Percentiles rank a stretch among this genome's conserved stretches.
These are phyloP conservation scores for Hordeum pubiflorum DNA, from an alignment of 202 grass and related monocot genomes.

Conservation along the genomic window DNA sequence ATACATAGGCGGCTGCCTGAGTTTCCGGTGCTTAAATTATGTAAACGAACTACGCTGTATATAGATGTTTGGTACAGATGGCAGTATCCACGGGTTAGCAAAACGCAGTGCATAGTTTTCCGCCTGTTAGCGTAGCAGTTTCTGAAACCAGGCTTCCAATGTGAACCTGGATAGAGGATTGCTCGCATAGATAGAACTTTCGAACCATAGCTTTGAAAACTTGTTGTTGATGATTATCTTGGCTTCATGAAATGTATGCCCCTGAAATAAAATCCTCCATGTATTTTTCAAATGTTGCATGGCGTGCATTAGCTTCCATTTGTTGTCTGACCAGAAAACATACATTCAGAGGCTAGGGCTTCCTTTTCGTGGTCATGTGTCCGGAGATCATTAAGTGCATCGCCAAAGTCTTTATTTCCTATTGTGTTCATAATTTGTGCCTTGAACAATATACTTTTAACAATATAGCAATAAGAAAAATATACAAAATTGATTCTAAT, in stretches of 20 bases:
- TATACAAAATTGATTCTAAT: too few species aligned
- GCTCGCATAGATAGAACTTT: slow-evolving; percentile 10
- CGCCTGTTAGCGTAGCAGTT: not conserved
- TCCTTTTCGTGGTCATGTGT: not conserved
- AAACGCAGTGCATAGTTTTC: not conserved
- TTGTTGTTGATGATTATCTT: not conserved
- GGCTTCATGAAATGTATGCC: not conserved
- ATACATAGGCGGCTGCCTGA: not conserved
- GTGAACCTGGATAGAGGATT: not conserved
- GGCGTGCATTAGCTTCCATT: not conserved
- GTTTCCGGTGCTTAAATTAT: not conserved
- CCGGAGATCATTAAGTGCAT: not conserved
- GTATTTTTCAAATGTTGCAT: not conserved
- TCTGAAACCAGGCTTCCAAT: not conserved
- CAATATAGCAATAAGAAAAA: too few species aligned
- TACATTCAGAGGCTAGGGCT: not conserved
- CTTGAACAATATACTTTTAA: too few species aligned
- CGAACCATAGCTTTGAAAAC: not conserved
- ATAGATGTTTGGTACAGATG: slow-evolving; percentile 11
- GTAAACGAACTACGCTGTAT: slow-evolving; percentile 20
- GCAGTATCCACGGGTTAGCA: not conserved
- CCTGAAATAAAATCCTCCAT: not conserved
- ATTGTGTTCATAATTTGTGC: not conserved
- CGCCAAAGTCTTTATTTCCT: not conserved
- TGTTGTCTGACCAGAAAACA: not conserved